phyloP scores from a whole-genome alignment of 495 filamentous ascomycete species.

The Gamarada debralockiae region DNA sequence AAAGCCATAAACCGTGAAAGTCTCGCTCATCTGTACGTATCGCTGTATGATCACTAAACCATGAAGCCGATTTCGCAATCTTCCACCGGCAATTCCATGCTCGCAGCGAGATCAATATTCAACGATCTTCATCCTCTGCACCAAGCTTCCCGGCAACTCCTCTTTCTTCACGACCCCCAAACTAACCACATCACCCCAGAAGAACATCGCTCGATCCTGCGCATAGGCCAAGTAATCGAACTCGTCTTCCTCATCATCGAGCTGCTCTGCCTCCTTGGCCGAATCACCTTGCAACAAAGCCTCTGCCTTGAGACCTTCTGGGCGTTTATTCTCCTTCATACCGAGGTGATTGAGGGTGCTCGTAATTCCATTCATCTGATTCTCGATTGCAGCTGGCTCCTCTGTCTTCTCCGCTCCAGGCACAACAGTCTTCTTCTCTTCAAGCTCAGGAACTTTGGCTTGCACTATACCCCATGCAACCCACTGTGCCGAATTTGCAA shows the following conservation, averaged over 20 bases:
- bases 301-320: slow-evolving; percentile 11
- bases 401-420: slow-evolving; percentile 4
- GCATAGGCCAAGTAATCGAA: slow-evolving; percentile 94
- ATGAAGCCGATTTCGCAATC: too few relatives aligned
- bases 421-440: slow-evolving; percentile 10
- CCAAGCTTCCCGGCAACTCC: slow-evolving; percentile 64
- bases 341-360: neutral
- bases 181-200: slow-evolving; percentile 82
- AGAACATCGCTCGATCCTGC: slow-evolving; percentile 85
- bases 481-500: slow-evolving; percentile 87
- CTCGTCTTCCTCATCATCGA: slow-evolving; percentile 47
- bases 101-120: slow-evolving; percentile 37
- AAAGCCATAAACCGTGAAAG: too few relatives aligned
- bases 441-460: slow-evolving; percentile 69
- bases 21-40: too few relatives aligned
- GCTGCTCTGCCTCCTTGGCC: slow-evolving; percentile 13
- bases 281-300: slow-evolving; percentile 11
- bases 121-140: slow-evolving; percentile 56
- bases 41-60: too few relatives aligned
- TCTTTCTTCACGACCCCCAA: slow-evolving; percentile 67
- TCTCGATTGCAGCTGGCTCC: slow-evolving; percentile 24
- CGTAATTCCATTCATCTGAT: slow-evolving; percentile 2
- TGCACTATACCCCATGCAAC: slow-evolving; percentile 95
- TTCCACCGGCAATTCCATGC: neutral
- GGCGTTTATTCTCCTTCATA: slow-evolving; percentile 3